A percentile compares a stretch with the other conserved stretches of the same genome.
Evolutionary conservation across 169 alveolate genomes (phyloP).

Genomic region (Cryptosporidium canis): DNA sequence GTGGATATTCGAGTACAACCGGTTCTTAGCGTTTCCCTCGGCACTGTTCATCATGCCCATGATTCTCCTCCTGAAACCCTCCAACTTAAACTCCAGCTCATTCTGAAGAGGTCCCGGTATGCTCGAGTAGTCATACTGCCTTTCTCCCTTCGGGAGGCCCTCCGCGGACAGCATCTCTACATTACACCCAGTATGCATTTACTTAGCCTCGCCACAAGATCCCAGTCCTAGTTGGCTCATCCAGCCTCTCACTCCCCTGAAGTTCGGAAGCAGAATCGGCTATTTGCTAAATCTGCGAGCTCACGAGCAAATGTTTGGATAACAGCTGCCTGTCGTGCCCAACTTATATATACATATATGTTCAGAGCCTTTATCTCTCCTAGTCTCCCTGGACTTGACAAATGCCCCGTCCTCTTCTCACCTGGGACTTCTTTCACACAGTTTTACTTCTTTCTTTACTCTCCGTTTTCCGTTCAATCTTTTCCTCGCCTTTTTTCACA

Average conservation of each 20-base stretch:
- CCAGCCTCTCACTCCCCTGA: neutral
- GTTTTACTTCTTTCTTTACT: neutral
- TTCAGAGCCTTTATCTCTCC: neutral
- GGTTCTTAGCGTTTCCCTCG: constrained; percentile 29
- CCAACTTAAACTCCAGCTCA: constrained; percentile 61
- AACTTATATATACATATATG: neutral
- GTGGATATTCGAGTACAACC: constrained; percentile 51
- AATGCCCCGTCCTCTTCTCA: neutral
- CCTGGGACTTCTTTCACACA: neutral
- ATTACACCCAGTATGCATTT: constrained; percentile 19
- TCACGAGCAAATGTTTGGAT: too few species aligned
- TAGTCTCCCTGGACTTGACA: neutral
- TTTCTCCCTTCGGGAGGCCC: constrained; percentile 17
- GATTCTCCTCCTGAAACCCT: constrained; percentile 17
- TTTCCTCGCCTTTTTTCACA: neutral
- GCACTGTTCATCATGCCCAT: constrained; percentile 49
- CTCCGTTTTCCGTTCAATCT: neutral
- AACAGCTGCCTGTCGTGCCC: too few species aligned
- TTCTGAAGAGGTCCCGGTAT: constrained; percentile 49
- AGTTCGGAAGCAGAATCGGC: neutral
- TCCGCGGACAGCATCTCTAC: constrained; percentile 22
- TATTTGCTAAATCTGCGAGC: too few species aligned
- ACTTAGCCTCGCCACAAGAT: neutral
- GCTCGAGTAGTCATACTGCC: constrained; percentile 43
- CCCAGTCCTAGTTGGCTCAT: neutral